Conservation (phyloP, 1,284 basidiomycete genomes). For the Ustilago trichophora region DNA sequence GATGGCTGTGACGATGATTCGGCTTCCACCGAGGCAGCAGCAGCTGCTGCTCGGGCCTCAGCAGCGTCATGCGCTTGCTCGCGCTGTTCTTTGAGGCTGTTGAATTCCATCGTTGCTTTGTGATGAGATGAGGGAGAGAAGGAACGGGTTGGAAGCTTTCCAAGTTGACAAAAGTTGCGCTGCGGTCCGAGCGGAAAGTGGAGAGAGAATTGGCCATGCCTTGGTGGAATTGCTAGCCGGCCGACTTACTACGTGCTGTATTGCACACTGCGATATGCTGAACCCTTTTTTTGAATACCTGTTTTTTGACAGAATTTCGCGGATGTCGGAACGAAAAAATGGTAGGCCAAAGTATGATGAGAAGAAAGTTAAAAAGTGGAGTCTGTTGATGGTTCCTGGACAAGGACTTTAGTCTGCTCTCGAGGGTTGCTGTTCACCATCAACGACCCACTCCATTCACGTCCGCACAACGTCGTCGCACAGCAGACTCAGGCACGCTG, state of each 20-base stretch:
- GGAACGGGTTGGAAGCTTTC: not conserved
- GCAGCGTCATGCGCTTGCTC: conserved; percentile 16
- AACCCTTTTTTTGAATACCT: too few species aligned
- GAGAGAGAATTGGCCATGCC: too few species aligned
- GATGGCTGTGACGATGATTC: conserved; percentile 4
- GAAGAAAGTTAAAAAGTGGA: conserved; percentile 40
- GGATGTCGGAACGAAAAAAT: conserved; percentile 34
- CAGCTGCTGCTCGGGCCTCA: conserved; percentile 21
- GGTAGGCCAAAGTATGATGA: too few species aligned
- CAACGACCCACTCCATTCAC: too few species aligned
- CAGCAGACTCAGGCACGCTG: too few species aligned
- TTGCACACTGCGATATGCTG: conserved; percentile 17
- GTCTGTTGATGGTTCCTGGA: not conserved
- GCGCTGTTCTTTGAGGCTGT: conserved; percentile 35
- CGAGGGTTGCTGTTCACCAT: too few species aligned
- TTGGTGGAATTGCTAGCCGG: too few species aligned
- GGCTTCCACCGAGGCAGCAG: conserved; percentile 19
- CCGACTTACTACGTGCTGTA: too few species aligned
- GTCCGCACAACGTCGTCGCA: too few species aligned
- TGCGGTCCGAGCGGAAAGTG: conserved; percentile 26
- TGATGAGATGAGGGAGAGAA: too few species aligned
- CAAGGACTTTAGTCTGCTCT: too few species aligned
- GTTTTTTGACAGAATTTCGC: too few species aligned
- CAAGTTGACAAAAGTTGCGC: conserved; percentile 5
- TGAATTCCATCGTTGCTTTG: conserved; percentile 28